These are phyloP conservation scores for Cryphonectria naterciae DNA, from an alignment of 2,329 filamentous ascomycete species.

Conservation along the genomic window DNA sequence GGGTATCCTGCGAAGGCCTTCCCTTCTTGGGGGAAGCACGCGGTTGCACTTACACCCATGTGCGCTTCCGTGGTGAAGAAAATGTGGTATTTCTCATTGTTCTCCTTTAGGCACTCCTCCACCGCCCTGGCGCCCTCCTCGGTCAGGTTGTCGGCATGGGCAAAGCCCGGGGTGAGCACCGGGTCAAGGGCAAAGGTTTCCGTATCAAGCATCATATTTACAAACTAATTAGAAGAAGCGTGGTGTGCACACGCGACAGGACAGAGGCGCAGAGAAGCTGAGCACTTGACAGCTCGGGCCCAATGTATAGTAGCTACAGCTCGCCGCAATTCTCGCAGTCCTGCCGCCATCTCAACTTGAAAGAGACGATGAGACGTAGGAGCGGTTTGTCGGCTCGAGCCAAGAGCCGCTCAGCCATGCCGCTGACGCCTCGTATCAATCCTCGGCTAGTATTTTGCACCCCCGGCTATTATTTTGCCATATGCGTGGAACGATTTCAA, in stretches of 20 bases:
- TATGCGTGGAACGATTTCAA: not conserved
- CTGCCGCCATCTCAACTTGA: not conserved
- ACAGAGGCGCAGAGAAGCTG: not conserved
- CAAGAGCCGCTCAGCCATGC: not conserved
- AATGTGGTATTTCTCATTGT: slow-evolving; percentile 20
- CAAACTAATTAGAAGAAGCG: not conserved
- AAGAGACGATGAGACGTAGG: not conserved
- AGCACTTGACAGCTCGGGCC: not conserved
- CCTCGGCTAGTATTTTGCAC: not conserved
- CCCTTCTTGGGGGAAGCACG: not conserved
- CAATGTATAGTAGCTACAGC: not conserved
- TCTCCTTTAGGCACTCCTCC: slow-evolving; percentile 14
- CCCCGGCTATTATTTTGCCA: not conserved
- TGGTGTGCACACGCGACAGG: not conserved
- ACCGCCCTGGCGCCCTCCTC: slow-evolving; percentile 6
- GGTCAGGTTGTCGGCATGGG: slow-evolving; percentile 15
- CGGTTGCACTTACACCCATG: slow-evolving; percentile 15
- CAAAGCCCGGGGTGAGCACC: slow-evolving; percentile 10
- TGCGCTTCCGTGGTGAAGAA: slow-evolving; percentile 19
- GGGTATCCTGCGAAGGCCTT: not conserved
- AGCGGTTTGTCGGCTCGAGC: not conserved
- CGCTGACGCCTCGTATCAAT: not conserved
- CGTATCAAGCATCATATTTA: slow-evolving; percentile 12
- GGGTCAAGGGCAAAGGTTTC: slow-evolving; percentile 14
- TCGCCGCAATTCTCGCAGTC: not conserved